Evolutionary conservation across 345 rosid genomes (phyloP).

Genomic region (Acer negundo): DNA sequence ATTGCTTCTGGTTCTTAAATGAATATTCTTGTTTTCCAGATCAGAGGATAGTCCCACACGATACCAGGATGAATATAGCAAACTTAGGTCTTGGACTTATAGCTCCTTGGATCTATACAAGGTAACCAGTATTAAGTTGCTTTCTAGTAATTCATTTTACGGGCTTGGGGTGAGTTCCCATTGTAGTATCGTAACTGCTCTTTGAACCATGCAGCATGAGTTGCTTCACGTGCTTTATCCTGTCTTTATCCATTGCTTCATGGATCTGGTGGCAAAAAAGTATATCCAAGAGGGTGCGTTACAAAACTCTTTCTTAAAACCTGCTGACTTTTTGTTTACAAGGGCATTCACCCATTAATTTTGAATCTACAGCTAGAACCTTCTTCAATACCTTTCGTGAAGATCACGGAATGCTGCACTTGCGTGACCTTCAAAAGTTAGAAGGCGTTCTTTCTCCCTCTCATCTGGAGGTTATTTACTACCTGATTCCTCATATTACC

Average conservation of each 20-base stretch:
- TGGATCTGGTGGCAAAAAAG: slow-evolving; percentile 88
- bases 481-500: neutral
- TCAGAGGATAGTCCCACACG: slow-evolving; percentile 63
- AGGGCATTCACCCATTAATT: slow-evolving; percentile 13
- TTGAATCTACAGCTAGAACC: slow-evolving; percentile 54
- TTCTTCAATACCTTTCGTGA: slow-evolving; percentile 80
- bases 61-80: slow-evolving; percentile 75
- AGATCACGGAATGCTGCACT: slow-evolving; percentile 86
- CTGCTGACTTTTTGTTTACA: neutral
- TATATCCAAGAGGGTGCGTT: slow-evolving; percentile 75
- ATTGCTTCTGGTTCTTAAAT: neutral
- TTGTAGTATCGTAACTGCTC: neutral
- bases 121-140: slow-evolving; percentile 34
- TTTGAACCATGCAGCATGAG: slow-evolving; percentile 68
- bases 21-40: slow-evolving; percentile 31
- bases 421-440: slow-evolving; percentile 87
- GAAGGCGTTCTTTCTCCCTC: slow-evolving; percentile 94
- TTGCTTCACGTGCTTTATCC: slow-evolving; percentile 97
- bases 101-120: slow-evolving; percentile 85
- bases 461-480: slow-evolving; percentile 78
- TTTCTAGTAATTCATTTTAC: neutral
- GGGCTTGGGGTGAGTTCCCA: neutral
- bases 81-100: slow-evolving; percentile 83
- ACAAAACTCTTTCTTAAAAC: slow-evolving; percentile 13
- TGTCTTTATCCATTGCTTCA: slow-evolving; percentile 85